phyloP scores from a whole-genome alignment of 192 early-diverging fungal genomes.

The Chytriomyces sp. region DNA sequence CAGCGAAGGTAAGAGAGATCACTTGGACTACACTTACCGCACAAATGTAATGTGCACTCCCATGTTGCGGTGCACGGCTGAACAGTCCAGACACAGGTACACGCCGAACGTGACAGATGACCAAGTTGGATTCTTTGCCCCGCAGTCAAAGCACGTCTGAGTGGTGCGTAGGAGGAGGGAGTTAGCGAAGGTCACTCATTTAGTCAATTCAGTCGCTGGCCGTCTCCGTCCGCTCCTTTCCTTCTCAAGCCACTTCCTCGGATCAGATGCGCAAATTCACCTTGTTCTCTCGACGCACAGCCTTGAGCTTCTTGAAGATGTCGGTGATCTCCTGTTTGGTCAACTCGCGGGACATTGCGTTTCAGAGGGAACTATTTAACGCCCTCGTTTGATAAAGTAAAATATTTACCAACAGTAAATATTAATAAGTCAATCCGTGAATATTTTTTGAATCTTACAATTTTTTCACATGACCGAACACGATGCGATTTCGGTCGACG shows the following conservation, averaged over 20 bases:
- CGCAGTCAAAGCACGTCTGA: constrained; percentile 93
- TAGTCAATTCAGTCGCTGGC: no score
- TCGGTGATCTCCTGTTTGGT: constrained; percentile 65
- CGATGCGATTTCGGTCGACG: not conserved
- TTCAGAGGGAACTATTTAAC: no score
- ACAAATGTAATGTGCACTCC: constrained; percentile 99
- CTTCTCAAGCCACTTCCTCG: not conserved
- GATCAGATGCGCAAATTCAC: constrained; percentile 33
- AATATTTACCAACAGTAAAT: no score
- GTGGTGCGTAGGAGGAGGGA: not conserved
- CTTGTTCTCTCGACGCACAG: constrained; percentile 65
- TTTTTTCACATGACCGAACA: not conserved
- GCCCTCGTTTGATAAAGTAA: no score
- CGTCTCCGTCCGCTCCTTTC: not conserved
- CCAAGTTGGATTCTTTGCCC: constrained; percentile 94
- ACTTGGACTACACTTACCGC: constrained; percentile 56
- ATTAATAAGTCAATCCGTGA: no score
- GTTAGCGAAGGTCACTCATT: not conserved
- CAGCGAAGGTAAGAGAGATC: no score
- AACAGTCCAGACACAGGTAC: constrained; percentile 96
- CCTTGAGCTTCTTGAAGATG: constrained; percentile 71
- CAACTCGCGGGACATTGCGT: constrained; percentile 25
- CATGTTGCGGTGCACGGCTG: constrained; percentile 92
- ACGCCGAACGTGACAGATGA: constrained; percentile 91
- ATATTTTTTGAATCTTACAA: no score